Percentiles rank a stretch among this genome's conserved stretches.
Conservation (phyloP, 805 yeast species). For the Kluyveromyces aestuarii region DNA sequence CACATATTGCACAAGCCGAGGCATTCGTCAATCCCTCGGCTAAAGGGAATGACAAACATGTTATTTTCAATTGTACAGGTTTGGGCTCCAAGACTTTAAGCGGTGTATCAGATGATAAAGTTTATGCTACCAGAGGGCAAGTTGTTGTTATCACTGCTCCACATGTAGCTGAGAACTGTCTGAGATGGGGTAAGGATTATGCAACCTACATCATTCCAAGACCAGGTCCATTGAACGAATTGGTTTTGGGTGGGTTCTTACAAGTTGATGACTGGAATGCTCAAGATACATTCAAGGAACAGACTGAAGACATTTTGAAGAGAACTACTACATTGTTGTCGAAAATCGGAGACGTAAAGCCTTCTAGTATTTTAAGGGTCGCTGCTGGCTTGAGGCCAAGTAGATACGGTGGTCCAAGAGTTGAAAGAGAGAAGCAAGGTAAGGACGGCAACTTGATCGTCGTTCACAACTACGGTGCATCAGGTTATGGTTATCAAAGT, state of each 20-base stretch:
- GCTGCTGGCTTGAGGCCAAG: conserved; percentile 73
- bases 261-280: conserved; percentile 56
- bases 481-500: conserved; percentile 59
- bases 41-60: conserved; percentile 16
- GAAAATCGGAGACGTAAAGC: conserved; percentile 32
- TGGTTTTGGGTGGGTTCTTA: conserved; percentile 67
- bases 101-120: conserved; percentile 53
- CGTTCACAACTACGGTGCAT: conserved; percentile 66
- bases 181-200: conserved; percentile 52
- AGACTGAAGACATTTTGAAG: conserved; percentile 51
- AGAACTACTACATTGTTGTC: conserved; percentile 49
- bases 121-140: conserved; percentile 75
- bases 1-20: conserved; percentile 51
- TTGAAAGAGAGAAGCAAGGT: conserved; percentile 42
- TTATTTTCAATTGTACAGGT: conserved; percentile 71
- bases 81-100: conserved; percentile 54
- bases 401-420: conserved; percentile 65
- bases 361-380: conserved; percentile 47
- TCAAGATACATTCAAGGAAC: conserved; percentile 42
- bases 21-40: conserved; percentile 21
- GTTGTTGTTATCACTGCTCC: conserved; percentile 68
- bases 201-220: conserved; percentile 69
- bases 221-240: conserved; percentile 54
- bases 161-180: conserved; percentile 47
- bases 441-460: conserved; percentile 34